These are phyloP conservation scores for Zoysia matrella DNA, from an alignment of 202 grass and related monocot genomes.

Conservation along the genomic window DNA sequence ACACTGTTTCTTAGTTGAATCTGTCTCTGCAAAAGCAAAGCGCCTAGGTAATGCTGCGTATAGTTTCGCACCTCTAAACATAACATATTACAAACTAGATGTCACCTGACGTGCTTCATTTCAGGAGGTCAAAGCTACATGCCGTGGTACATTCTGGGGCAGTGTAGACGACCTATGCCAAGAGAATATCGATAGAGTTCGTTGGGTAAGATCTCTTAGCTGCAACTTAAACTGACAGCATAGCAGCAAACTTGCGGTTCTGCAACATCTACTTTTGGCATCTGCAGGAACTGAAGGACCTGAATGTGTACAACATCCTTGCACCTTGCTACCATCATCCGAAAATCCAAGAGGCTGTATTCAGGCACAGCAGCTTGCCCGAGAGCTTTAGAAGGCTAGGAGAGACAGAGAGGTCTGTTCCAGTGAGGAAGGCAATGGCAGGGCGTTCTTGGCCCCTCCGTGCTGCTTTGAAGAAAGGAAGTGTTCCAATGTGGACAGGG, in stretches of 20 bases:
- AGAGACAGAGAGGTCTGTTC: conserved; percentile 69
- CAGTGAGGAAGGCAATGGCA: conserved; percentile 87
- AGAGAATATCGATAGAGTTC: conserved; percentile 54
- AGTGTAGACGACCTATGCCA: conserved; percentile 48
- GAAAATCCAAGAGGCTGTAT: conserved; percentile 53
- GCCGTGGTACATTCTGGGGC: conserved; percentile 66
- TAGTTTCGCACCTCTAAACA: neutral
- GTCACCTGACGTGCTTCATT: conserved; percentile 10
- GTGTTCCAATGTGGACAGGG: conserved; percentile 64
- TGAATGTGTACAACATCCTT: conserved; percentile 86
- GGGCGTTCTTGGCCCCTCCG: conserved; percentile 84
- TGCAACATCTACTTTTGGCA: conserved; percentile 15
- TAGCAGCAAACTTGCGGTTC: neutral
- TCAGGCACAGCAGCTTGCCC: conserved; percentile 59
- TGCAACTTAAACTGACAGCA: neutral
- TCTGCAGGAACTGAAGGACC: conserved; percentile 72
- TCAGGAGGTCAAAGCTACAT: conserved; percentile 64
- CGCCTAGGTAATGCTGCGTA: no score
- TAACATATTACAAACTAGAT: neutral
- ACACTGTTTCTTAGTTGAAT: neutral
- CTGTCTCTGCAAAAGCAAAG: neutral
- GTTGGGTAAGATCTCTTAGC: conserved; percentile 49
- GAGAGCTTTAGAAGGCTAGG: conserved; percentile 78
- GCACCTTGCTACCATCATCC: conserved; percentile 86
- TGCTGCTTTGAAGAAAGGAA: conserved; percentile 48